A percentile compares a stretch with the other conserved stretches of the same genome.
Conservation (phyloP, 176 grass and related monocot species). For the Dactylis glomerata region DNA sequence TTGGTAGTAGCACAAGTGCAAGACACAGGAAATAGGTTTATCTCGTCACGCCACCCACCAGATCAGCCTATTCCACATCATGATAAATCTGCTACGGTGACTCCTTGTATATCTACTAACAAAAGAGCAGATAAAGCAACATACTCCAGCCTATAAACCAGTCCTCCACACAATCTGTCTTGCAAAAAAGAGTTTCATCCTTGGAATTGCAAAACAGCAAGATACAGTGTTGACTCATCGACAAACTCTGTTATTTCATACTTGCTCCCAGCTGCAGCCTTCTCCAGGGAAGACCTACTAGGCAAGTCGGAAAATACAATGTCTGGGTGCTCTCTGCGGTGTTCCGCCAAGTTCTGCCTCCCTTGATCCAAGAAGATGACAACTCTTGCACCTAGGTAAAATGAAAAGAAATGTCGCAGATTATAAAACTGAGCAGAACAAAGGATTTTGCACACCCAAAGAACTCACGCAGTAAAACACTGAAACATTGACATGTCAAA, state of each 20-base stretch:
- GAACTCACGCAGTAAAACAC: background rate
- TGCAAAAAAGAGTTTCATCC: constrained; percentile 15
- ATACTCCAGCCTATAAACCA: background rate
- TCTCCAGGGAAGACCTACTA: constrained; percentile 43
- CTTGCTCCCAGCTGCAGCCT: constrained; percentile 53
- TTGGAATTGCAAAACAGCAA: constrained; percentile 49
- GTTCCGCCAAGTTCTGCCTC: constrained; percentile 54
- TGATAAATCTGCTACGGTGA: background rate
- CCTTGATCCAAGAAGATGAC: constrained; percentile 85
- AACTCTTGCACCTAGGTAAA: constrained; percentile 56
- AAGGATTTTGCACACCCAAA: background rate
- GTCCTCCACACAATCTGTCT: constrained; percentile 3
- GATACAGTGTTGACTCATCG: constrained; percentile 65
- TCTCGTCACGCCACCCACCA: background rate
- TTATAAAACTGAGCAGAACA: background rate
- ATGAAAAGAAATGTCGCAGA: background rate
- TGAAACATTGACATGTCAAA: background rate
- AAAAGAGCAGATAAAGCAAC: background rate
- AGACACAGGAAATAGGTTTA: background rate
- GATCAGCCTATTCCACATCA: background rate
- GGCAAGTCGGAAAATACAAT: constrained; percentile 65
- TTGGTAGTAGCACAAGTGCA: background rate
- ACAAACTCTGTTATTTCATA: constrained; percentile 64
- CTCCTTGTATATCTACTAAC: constrained; percentile 1
- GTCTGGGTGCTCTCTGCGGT: constrained; percentile 59